Conservation (phyloP, 2,329 filamentous ascomycete species). For the Biscogniauxia mediterranea region DNA sequence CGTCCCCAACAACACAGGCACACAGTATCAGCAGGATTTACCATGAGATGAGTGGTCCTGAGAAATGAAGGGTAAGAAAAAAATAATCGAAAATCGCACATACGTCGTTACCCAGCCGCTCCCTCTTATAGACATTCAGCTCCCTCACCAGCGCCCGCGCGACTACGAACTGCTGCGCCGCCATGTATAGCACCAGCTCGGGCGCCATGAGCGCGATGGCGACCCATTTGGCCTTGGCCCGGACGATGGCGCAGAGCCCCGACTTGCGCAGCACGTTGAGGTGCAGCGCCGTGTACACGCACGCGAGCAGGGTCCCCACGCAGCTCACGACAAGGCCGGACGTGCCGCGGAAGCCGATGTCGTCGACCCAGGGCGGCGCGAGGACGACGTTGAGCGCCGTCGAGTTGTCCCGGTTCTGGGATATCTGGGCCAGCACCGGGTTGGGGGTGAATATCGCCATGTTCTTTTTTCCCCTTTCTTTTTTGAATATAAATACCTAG, state of each 20-base stretch:
- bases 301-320: constrained; percentile 21
- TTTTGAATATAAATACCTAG: neutral
- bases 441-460: neutral
- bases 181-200: constrained; percentile 30
- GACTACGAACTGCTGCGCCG: constrained; percentile 18
- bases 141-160: constrained; percentile 6
- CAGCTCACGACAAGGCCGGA: neutral
- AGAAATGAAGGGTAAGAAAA: no score
- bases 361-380: neutral
- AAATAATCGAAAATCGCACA: neutral
- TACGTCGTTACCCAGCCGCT: neutral
- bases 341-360: neutral
- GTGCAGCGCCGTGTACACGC: constrained; percentile 36
- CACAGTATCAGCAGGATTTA: neutral
- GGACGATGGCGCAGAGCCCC: constrained; percentile 5
- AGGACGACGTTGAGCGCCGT: neutral
- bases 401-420: neutral
- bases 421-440: neutral
- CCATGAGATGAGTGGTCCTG: neutral
- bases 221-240: constrained; percentile 30
- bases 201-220: constrained; percentile 32
- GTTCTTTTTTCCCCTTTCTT: neutral
- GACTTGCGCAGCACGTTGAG: constrained; percentile 33
- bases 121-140: constrained; percentile 23
- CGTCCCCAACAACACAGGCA: neutral